Evolutionary conservation across 2,329 filamentous ascomycete species (phyloP), one percentile per base, ranked within the genome.

Genomic region (Aspergillus pseudotamarii): DNA sequence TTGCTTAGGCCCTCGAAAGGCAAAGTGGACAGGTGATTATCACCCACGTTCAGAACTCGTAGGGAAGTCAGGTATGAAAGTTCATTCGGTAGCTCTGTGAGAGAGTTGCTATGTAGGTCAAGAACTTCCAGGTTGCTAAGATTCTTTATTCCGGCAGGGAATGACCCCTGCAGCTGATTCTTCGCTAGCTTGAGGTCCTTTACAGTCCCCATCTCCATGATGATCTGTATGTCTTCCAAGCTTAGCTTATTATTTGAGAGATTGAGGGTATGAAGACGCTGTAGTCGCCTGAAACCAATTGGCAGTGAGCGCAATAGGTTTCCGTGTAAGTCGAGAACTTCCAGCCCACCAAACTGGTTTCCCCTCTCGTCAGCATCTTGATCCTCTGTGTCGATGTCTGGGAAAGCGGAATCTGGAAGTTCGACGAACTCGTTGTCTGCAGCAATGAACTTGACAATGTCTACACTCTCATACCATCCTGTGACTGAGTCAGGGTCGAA

Each of bases 381-480:
- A 9, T 86, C 83, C 45, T 85, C 79, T 11, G 83, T 81, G 0
- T 86, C 83, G 41, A 77, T 70, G 69, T 97, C 93, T 0, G 94
- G 94, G 69, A 98, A 97, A 21, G 93, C 82, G 2, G 83, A 80
- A 21, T 95, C 91, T 2, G 88, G 86, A 38, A 98, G 83, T 36
- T 83, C 82, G 71, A 92, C 88, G 55, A 99, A 78, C 72, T 97
- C 92, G 72, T 99, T 98, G 73, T 97, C 93, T 10, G 94, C 93
- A 6, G 91, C 93, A 67, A 95, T 87, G 57, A 98, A 88, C 64
- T 91, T 88, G 0, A 89, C 91, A 53, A 98, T 80, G 73, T 98
- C 94, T 12, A 98, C 92, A 63, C 91, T 90, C 76, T 98, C 94
- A 2, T 93, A 93, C 95, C 95, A 98, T 38, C 89, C 88, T 41